phyloP scores from a whole-genome alignment of 2,329 filamentous ascomycete species.

The Ramularia collo-cygni region DNA sequence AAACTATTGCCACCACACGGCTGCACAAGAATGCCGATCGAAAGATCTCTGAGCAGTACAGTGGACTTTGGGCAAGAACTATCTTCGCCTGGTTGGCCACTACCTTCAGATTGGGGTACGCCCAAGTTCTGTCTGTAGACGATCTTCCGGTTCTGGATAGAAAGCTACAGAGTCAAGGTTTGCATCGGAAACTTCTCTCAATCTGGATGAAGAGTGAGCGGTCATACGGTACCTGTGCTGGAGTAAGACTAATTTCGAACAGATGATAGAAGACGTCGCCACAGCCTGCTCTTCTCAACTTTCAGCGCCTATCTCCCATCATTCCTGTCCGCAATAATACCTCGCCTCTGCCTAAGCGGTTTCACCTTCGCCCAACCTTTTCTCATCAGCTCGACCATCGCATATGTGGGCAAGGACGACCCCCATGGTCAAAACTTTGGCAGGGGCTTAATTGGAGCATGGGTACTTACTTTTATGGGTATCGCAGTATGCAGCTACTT shows the following conservation, averaged over 20 bases:
- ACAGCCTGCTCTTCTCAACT: too few species aligned
- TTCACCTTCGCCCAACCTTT: conserved; percentile 1
- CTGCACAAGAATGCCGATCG: neutral
- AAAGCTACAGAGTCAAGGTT: neutral
- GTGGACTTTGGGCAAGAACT: neutral
- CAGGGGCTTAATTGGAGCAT: neutral
- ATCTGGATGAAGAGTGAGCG: too few species aligned
- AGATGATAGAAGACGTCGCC: too few species aligned
- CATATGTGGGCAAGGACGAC: neutral
- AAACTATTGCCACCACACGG: neutral
- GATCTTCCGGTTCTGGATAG: neutral
- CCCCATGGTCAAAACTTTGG: neutral
- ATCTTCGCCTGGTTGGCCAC: neutral
- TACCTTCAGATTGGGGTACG: neutral
- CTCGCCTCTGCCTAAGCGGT: neutral
- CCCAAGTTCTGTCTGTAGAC: neutral
- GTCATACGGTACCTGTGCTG: too few species aligned
- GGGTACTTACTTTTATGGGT: neutral
- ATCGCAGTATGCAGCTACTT: conserved; percentile 1
- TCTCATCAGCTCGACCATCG: neutral
- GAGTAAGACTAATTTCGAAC: too few species aligned
- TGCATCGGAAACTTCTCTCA: neutral
- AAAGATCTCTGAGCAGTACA: neutral
- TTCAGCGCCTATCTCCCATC: neutral
- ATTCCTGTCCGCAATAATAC: neutral